phyloP scores from a whole-genome alignment of 768 basidiomycete species.

The Lentinula detonsa region DNA sequence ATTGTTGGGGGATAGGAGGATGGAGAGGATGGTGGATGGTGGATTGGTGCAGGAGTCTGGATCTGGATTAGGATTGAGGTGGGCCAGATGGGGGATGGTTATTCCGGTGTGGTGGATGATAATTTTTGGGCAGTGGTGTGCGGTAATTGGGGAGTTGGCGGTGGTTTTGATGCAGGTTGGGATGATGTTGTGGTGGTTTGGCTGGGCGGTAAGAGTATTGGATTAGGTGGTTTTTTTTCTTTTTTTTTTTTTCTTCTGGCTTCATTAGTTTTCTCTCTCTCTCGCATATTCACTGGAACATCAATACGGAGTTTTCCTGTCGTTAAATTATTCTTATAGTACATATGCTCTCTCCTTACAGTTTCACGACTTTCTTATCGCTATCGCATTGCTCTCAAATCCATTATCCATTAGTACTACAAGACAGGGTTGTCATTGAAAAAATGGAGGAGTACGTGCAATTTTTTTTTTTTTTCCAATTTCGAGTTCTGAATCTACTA shows the following conservation, averaged over 20 bases:
- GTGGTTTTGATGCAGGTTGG: constrained; percentile 51
- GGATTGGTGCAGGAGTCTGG: constrained; percentile 43
- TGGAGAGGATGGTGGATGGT: constrained; percentile 34
- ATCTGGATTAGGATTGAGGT: constrained; percentile 56
- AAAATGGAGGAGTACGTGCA: no score
- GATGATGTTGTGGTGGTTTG: constrained; percentile 68
- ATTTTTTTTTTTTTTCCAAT: no score
- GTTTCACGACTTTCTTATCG: no score
- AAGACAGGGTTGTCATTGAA: no score
- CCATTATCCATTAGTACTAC: no score
- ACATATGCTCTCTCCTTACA: neutral
- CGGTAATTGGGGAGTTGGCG: constrained; percentile 52
- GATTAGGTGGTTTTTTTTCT: neutral
- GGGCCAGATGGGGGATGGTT: constrained; percentile 52
- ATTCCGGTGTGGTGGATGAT: constrained; percentile 59
- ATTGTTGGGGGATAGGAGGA: constrained; percentile 52
- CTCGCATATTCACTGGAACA: neutral
- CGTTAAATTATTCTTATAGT: neutral
- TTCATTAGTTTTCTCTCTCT: neutral
- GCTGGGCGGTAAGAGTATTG: constrained; percentile 55
- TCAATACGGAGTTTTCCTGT: neutral
- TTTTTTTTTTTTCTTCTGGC: neutral
- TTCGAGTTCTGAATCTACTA: neutral
- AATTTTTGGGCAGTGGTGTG: constrained; percentile 63
- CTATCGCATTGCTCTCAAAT: no score